These are phyloP conservation scores for Rhizophagus sp. DNA, from an alignment of 192 early-diverging fungal species.

Conservation along the genomic window DNA sequence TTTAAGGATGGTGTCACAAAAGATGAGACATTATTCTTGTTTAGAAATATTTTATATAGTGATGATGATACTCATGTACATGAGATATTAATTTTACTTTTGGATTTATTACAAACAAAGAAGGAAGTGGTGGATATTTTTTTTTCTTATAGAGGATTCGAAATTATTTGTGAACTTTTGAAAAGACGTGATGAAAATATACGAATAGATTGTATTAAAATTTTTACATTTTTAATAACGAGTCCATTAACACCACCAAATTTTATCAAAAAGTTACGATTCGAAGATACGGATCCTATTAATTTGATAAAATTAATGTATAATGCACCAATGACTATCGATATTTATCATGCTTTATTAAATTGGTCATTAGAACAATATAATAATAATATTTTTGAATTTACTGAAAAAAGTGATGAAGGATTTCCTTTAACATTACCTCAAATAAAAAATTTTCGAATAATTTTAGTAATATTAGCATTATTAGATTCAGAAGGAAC, in stretches of 20 bases:
- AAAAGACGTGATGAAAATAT: conserved; percentile 29
- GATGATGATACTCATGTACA: conserved; percentile 23
- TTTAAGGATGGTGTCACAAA: conserved; percentile 21
- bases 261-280: conserved; percentile 29
- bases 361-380: conserved; percentile 19
- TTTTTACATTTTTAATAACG: conserved; percentile 20
- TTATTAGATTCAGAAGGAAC: conserved; percentile 24
- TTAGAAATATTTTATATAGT: conserved; percentile 21
- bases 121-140: conserved; percentile 24
- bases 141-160: conserved; percentile 24
- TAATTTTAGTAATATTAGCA: conserved; percentile 19
- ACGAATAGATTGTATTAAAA: conserved; percentile 22
- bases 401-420: not conserved
- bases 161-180: conserved; percentile 27
- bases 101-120: conserved; percentile 13
- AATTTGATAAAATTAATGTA: conserved; percentile 24
- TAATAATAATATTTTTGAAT: not conserved
- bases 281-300: conserved; percentile 14
- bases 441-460: conserved; percentile 19
- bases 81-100: conserved; percentile 19
- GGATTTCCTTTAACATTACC: not conserved
- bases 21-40: conserved; percentile 19
- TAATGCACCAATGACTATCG: not conserved
- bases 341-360: conserved; percentile 23
- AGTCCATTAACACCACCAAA: not conserved